Percentiles rank a stretch among this genome's conserved stretches.
Evolutionary conservation across 2,329 filamentous ascomycete species (phyloP).

Genomic region (Xylariaceae sp.): DNA sequence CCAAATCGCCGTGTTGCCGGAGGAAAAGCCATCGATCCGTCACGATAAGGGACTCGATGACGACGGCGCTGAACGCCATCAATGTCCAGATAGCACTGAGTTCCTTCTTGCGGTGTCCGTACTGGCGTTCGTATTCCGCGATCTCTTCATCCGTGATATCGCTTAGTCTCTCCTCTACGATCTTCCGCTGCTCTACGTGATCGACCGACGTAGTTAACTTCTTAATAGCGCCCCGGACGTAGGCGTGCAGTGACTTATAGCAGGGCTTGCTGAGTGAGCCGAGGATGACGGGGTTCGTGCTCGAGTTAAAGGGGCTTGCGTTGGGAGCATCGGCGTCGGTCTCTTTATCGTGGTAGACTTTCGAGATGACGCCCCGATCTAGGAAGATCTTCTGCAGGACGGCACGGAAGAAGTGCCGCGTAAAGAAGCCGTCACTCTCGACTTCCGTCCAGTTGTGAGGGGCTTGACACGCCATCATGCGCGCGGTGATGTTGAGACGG

Average conservation of each 20-base stretch:
- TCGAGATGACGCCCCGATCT: slow-evolving; percentile 70
- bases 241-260: slow-evolving; percentile 68
- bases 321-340: slow-evolving; percentile 12
- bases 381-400: slow-evolving; percentile 89
- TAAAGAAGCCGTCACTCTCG: slow-evolving; percentile 86
- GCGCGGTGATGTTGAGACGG: slow-evolving; percentile 86
- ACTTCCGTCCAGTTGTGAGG: slow-evolving; percentile 81
- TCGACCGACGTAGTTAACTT: slow-evolving; percentile 61
- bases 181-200: slow-evolving; percentile 50
- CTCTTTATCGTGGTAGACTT: slow-evolving; percentile 43
- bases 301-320: slow-evolving; percentile 46
- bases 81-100: slow-evolving; percentile 84
- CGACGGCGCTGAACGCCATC: slow-evolving; percentile 90
- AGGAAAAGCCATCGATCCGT: slow-evolving; percentile 86
- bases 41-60: slow-evolving; percentile 86
- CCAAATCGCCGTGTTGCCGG: slow-evolving; percentile 65
- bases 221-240: slow-evolving; percentile 72
- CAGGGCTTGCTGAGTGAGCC: slow-evolving; percentile 76
- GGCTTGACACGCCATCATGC: slow-evolving; percentile 98
- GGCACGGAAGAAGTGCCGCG: slow-evolving; percentile 85
- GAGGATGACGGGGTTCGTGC: slow-evolving; percentile 77
- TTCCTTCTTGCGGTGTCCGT: slow-evolving; percentile 65
- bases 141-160: slow-evolving; percentile 72
- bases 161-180: slow-evolving; percentile 61
- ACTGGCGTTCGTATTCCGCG: slow-evolving; percentile 60